These are phyloP conservation scores for Pichia sp. DNA, from an alignment of 1,139 yeast species.

Conservation along the genomic window DNA sequence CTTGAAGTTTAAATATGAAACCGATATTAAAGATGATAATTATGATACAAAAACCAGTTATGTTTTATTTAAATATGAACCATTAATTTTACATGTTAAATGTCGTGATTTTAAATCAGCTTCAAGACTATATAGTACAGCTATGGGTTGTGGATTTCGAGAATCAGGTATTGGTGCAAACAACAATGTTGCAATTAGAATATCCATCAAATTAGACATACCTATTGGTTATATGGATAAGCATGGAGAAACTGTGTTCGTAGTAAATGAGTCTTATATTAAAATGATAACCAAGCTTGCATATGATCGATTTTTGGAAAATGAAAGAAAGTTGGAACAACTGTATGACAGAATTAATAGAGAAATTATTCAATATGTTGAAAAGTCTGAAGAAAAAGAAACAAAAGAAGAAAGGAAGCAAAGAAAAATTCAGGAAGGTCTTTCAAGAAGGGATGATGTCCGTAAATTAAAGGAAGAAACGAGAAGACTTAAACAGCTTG, in stretches of 20 bases:
- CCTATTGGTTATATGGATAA: constrained; percentile 57
- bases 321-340: constrained; percentile 47
- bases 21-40: not conserved
- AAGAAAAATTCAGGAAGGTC: constrained; percentile 56
- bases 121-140: constrained; percentile 53
- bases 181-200: constrained; percentile 71
- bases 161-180: constrained; percentile 83
- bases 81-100: constrained; percentile 76
- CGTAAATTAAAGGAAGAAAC: constrained; percentile 18
- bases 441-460: constrained; percentile 35
- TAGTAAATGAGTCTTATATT: constrained; percentile 48
- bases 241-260: constrained; percentile 30
- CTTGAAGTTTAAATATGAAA: not conserved
- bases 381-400: constrained; percentile 32
- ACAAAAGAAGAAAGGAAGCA: constrained; percentile 53
- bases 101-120: constrained; percentile 61
- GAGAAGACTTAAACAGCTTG: constrained; percentile 13
- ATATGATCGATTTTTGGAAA: constrained; percentile 56
- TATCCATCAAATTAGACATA: constrained; percentile 61
- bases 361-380: constrained; percentile 15
- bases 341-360: constrained; percentile 39
- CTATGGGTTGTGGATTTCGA: constrained; percentile 81
- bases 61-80: constrained; percentile 73
- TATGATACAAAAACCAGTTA: constrained; percentile 36
- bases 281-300: constrained; percentile 44